These are phyloP conservation scores for Myochromella boudieri DNA, from an alignment of 768 basidiomycete genomes.

Conservation along the genomic window DNA sequence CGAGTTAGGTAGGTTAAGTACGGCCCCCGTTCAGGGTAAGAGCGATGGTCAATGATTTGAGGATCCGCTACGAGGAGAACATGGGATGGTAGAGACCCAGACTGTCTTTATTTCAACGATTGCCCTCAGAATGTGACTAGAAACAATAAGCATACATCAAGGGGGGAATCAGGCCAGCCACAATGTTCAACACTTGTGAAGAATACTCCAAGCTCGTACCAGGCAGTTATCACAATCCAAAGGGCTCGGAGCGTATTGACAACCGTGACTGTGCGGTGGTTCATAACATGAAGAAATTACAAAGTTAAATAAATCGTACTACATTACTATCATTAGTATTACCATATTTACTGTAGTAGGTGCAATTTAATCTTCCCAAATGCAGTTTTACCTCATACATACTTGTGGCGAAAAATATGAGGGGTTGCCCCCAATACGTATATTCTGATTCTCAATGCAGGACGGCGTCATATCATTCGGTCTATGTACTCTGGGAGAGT, in stretches of 20 bases:
- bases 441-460: too few species aligned
- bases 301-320: neutral
- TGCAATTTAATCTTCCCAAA: too few species aligned
- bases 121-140: too few species aligned
- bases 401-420: too few species aligned
- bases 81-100: conserved; percentile 43
- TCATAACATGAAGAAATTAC: conserved; percentile 29
- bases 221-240: conserved; percentile 67
- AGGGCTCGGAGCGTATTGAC: conserved; percentile 43
- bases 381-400: too few species aligned
- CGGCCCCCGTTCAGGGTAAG: conserved; percentile 62
- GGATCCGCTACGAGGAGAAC: conserved; percentile 88
- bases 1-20: conserved; percentile 60
- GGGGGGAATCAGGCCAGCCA: conserved; percentile 56
- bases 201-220: conserved; percentile 71
- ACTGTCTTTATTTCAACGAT: too few species aligned
- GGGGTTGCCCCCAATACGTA: too few species aligned
- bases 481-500: too few species aligned
- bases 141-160: too few species aligned
- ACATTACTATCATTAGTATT: too few species aligned
- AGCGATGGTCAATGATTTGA: conserved; percentile 75
- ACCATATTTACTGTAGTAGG: too few species aligned
- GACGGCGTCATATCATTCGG: too few species aligned
- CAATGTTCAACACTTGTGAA: conserved; percentile 45
- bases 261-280: conserved; percentile 11